These are phyloP conservation scores for Eucalyptus melliodora DNA, from an alignment of 345 rosid genomes.

Conservation along the genomic window DNA sequence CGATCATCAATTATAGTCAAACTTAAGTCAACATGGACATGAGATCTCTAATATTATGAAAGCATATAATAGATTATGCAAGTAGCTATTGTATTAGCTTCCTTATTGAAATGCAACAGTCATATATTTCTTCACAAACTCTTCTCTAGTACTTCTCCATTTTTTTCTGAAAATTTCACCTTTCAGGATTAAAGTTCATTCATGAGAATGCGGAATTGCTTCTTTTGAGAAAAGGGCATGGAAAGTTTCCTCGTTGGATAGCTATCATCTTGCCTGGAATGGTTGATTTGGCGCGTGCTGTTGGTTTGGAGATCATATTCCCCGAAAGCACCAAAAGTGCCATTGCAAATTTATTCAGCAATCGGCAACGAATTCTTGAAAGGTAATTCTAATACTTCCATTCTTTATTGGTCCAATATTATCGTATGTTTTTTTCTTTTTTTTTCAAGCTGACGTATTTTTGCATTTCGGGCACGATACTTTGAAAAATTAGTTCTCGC, in stretches of 20 bases:
- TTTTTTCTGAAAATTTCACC: not conserved
- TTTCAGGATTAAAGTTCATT: constrained; percentile 26
- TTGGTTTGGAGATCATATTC: constrained; percentile 20
- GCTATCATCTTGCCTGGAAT: constrained; percentile 31
- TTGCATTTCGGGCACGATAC: no score
- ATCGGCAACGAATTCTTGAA: constrained; percentile 19
- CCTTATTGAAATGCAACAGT: not conserved
- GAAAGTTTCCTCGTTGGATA: constrained; percentile 43
- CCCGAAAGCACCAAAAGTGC: not conserved
- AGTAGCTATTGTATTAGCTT: not conserved
- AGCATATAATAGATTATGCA: not conserved
- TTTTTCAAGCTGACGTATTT: no score
- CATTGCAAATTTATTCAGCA: constrained; percentile 4
- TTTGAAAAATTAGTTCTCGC: no score
- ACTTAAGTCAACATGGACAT: not conserved
- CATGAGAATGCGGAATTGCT: constrained; percentile 15
- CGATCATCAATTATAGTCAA: not conserved
- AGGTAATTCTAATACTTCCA: not conserved
- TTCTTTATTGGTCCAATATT: not conserved
- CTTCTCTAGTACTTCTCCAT: not conserved
- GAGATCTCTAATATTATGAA: not conserved
- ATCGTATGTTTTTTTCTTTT: not conserved
- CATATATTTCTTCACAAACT: not conserved
- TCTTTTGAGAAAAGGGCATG: not conserved
- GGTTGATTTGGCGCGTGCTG: constrained; percentile 28